Base-by-base conservation (phyloP, 257 asterid species). In the Ocimum tenuiflorum region DNA sequence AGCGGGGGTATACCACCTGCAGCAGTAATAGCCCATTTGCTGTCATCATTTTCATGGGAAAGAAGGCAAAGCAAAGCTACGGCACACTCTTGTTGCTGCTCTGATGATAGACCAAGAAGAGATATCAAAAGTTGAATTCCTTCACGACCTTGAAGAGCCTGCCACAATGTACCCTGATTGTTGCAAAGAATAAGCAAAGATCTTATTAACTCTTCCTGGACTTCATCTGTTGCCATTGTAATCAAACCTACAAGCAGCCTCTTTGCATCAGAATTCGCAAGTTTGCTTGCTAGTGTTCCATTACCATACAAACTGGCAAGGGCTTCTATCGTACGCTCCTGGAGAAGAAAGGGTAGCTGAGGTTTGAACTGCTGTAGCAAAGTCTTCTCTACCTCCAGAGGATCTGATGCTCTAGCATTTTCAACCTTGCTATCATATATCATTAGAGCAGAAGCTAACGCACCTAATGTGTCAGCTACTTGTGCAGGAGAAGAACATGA, bases 1-100 rank as follows among this genome's bases (percentile, higher is more conserved):
- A 94, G 97, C 17, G 99, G 99, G 18, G 99, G 99, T 54, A 94
- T 90, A 61, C 99, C 99, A 66, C 99, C 99, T 67, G 99, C 99
- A 47, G 99, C 99, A 13, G 99, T 90, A 65, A 94, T 94, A 61
- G 99, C 99, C 99, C 97, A 94, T 84, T 90, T 94, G 77, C 99
- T 94, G 67, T 94, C 99, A 74, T 94, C 97, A 53, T 88, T 94
- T 74, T 88, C 99, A 68, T 86, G 80, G 15, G 99, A 86, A 41
- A 94, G 77, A 68, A 94, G 97, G 75, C 96, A 83, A 59, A 94
- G 97, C 68, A 94, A 74, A 47, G 99, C 94, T 67, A 94, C 97
- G 59, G 97, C 96, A 82, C 97, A 89, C 79, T 94, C 99, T 81
- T 94, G 99, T 74, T 94, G 99, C 83, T 89, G 97, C 84, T 94